Conservation (phyloP, 106 monocot species). For the Posidonia australis region DNA sequence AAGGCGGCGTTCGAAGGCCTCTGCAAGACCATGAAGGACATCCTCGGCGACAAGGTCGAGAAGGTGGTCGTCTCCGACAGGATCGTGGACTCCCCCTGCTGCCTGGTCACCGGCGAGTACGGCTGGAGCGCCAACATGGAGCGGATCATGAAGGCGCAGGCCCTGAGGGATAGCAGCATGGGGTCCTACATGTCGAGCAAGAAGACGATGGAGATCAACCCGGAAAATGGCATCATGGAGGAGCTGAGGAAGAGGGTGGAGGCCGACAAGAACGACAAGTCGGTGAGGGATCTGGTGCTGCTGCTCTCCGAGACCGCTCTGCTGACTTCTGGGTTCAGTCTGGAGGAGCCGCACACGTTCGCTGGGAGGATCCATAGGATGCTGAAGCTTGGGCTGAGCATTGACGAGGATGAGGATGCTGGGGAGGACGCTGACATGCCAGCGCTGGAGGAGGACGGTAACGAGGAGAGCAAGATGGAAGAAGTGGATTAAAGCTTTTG, state of each 20-base stretch:
- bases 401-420: constrained; percentile 7
- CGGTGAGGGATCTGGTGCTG: constrained; percentile 14
- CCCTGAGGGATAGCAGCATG: constrained; percentile 8
- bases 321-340: constrained; percentile 18
- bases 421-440: constrained; percentile 12
- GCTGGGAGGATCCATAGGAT: constrained; percentile 12
- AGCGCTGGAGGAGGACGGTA: constrained; percentile 5
- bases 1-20: constrained; percentile 8
- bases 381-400: constrained; percentile 17
- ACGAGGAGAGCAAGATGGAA: constrained; percentile 18
- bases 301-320: constrained; percentile 13
- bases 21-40: constrained; percentile 13
- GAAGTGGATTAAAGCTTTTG: constrained; percentile 15
- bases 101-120: constrained; percentile 10
- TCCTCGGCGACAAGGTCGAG: constrained; percentile 12
- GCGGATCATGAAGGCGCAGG: constrained; percentile 11
- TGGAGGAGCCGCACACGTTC: constrained; percentile 13
- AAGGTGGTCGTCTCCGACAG: constrained; percentile 9
- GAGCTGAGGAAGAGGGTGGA: constrained; percentile 16
- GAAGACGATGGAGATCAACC: constrained; percentile 22
- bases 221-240: constrained; percentile 16
- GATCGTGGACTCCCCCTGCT: constrained; percentile 9
- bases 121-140: constrained; percentile 15
- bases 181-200: constrained; percentile 9
- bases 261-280: constrained; percentile 19